Base-by-base conservation (phyloP, 2,329 filamentous ascomycete genomes). In the Didymella keratinophila region DNA sequence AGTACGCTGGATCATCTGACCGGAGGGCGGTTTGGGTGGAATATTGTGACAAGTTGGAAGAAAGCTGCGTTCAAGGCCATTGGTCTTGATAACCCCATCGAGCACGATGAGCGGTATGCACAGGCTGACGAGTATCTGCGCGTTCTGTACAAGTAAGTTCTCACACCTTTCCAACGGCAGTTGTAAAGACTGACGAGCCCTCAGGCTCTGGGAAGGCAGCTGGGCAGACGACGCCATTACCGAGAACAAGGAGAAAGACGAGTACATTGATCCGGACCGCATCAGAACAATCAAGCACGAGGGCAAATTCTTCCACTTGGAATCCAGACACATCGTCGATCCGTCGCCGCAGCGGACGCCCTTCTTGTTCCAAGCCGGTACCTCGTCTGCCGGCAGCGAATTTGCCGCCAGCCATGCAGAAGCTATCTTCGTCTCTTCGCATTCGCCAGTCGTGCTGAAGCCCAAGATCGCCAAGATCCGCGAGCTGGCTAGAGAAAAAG, bases 101-200 rank as follows among this genome's bases (percentile, higher is more conserved):
- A 36, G 32, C 32, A 36, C 7, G 32, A 36, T n/a, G 32, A 36
- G 1, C 86, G 84, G 0, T 85, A 88, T 56, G 86, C 20, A 61
- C 65, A 36, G 32, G 32, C 32, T n/a, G 32, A 36, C 9, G 32
- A 36, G 16, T 36, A 36, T n/a, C 32, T 36, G 6, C 32, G 32
- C 16, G 32, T 36, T 36, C 32, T 36, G 5, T 36, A 36, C 32
- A 36, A 36, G 32, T 36, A n/a, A 36, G 32, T 4, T 18, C 16
- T n/a, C 32, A n/a, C 9, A 7, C 1, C 16, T 36, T 9, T 9
- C 3, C 6, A 3, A 36, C 14, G 4, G 32, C 12, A 34, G 12
- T 34, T 16, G 12, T 10, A 5, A n/a, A 11, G 3, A 9, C 6
- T 36, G 16, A 36, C 32, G 6, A n/a, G 14, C 4, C 6, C 9